Conservation (phyloP, 768 basidiomycete species). For the Mycena rebaudengoi region DNA sequence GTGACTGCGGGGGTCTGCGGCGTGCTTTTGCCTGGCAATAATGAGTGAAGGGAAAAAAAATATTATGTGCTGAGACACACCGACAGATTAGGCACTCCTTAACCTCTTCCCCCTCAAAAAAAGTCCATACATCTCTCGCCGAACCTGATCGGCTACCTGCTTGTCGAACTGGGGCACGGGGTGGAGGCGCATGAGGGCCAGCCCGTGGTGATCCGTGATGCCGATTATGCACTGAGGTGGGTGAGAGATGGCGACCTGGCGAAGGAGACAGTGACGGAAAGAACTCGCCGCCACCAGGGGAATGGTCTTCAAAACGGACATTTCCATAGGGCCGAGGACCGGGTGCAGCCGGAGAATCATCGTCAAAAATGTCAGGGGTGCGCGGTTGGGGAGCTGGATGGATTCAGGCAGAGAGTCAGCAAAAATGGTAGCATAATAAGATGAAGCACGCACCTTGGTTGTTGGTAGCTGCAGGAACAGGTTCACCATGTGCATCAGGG, state of each 20-base stretch:
- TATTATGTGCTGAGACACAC: neutral
- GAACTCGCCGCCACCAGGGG: no score
- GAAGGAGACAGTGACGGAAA: no score
- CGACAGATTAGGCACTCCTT: slow-evolving; percentile 5
- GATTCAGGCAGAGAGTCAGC: neutral
- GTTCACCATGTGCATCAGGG: neutral
- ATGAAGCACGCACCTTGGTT: neutral
- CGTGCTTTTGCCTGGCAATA: slow-evolving; percentile 2
- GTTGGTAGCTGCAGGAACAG: neutral
- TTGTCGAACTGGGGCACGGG: neutral
- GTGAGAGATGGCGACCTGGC: neutral
- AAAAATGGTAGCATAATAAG: neutral
- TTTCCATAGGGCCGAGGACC: neutral
- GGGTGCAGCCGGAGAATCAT: neutral
- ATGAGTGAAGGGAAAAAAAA: neutral
- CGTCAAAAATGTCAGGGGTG: neutral
- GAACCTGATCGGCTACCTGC: neutral
- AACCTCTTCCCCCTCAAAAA: neutral
- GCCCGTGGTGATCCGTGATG: slow-evolving; percentile 11
- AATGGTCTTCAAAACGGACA: neutral
- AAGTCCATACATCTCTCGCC: slow-evolving; percentile 8
- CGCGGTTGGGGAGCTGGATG: neutral
- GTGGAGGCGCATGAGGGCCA: slow-evolving; percentile 1
- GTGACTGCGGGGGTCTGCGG: neutral
- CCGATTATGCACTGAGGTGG: neutral